Percentiles rank a stretch among this genome's conserved stretches.
Conservation (phyloP, 257 asterid species). For the Craterostigma plantagineum region DNA sequence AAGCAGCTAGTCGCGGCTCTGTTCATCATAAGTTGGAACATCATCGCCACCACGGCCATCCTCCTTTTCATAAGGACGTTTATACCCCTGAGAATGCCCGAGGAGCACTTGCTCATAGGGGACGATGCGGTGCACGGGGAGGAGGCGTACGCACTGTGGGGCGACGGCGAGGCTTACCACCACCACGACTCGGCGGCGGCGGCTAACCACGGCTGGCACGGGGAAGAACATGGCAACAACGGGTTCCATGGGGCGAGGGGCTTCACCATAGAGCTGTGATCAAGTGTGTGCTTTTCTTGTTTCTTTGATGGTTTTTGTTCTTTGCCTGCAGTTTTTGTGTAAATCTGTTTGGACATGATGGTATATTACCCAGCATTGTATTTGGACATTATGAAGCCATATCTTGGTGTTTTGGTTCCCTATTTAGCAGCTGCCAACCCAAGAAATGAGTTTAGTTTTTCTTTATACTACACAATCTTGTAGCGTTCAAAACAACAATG, state of each 20-base stretch:
- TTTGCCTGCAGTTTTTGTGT: too few species aligned
- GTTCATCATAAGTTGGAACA: slow-evolving; percentile 62
- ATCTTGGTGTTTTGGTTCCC: too few species aligned
- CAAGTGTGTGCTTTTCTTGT: neutral
- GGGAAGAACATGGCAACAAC: slow-evolving; percentile 16
- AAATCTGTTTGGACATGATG: too few species aligned
- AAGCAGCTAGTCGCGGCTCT: slow-evolving; percentile 73
- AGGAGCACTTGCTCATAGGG: slow-evolving; percentile 67
- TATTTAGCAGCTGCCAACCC: too few species aligned
- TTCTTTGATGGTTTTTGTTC: too few species aligned
- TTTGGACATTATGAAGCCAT: too few species aligned
- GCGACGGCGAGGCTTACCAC: slow-evolving; percentile 69
- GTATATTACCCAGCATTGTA: too few species aligned
- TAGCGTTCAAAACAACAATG: too few species aligned
- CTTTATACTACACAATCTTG: too few species aligned
- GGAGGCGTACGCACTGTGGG: slow-evolving; percentile 90
- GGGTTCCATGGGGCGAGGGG: slow-evolving; percentile 47
- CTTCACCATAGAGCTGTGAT: slow-evolving; percentile 41
- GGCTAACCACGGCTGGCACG: slow-evolving; percentile 14
- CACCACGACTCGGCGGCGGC: slow-evolving; percentile 40
- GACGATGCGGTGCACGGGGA: slow-evolving; percentile 93
- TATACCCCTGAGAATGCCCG: slow-evolving; percentile 71
- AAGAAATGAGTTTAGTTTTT: too few species aligned
- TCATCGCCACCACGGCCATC: slow-evolving; percentile 39
- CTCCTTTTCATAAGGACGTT: slow-evolving; percentile 33